Evolutionary conservation across 306 rosid genomes (phyloP).

Genomic region (Pyrus betulifolia): DNA sequence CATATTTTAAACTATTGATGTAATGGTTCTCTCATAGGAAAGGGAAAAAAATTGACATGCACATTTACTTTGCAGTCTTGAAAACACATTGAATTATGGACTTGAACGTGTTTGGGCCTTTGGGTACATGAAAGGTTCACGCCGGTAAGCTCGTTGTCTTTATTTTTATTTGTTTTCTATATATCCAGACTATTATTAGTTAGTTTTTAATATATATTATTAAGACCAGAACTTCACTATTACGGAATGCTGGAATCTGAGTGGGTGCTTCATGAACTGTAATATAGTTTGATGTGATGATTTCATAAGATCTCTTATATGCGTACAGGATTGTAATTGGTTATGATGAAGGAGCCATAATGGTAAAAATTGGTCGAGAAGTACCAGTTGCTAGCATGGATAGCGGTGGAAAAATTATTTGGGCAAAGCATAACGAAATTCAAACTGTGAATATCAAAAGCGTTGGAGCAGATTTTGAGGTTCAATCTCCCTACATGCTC

Average conservation of each 20-base stretch:
- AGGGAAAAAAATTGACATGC: not conserved
- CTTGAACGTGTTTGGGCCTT: slow-evolving; percentile 99
- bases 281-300: not conserved
- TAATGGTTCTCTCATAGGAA: not conserved
- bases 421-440: slow-evolving; percentile 98
- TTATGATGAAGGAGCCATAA: slow-evolving; percentile 94
- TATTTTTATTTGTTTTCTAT: not conserved
- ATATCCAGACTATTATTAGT: not conserved
- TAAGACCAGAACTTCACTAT: not conserved
- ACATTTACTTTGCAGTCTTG: slow-evolving; percentile 60
- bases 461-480: slow-evolving; percentile 82
- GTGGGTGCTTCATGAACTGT: not conserved
- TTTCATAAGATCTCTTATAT: not conserved
- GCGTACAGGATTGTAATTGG: slow-evolving; percentile 80
- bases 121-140: slow-evolving; percentile 91
- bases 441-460: slow-evolving; percentile 92
- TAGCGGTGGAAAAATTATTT: slow-evolving; percentile 82
- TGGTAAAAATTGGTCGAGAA: slow-evolving; percentile 96
- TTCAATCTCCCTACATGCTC: slow-evolving; percentile 29
- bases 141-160: slow-evolving; percentile 48
- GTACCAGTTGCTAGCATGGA: slow-evolving; percentile 99
- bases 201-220: not conserved
- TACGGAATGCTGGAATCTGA: not conserved
- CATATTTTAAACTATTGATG: not conserved
- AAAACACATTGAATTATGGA: slow-evolving; percentile 93